A percentile compares a stretch with the other conserved stretches of the same genome.
Conservation (phyloP, 2,329 filamentous ascomycete species). For the Paecilomyces niveus region DNA sequence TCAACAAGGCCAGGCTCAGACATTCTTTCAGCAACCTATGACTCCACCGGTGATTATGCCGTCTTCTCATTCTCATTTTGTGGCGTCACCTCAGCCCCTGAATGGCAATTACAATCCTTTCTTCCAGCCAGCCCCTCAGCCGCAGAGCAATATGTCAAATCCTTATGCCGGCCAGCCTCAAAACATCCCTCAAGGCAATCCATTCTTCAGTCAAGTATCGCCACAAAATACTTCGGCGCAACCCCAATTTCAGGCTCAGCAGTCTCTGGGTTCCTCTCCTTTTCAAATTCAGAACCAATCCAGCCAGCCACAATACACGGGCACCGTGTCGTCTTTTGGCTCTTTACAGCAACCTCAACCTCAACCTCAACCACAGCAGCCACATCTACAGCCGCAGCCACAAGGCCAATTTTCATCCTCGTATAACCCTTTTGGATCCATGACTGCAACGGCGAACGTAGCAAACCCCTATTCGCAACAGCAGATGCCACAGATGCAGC, state of each 20-base stretch:
- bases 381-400: conserved; percentile 5
- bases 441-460: conserved; percentile 16
- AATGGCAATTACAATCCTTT: conserved; percentile 36
- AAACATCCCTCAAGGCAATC: conserved; percentile 20
- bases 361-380: conserved; percentile 15
- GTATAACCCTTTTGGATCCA: conserved; percentile 28
- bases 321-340: conserved; percentile 31
- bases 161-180: conserved; percentile 17
- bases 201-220: conserved; percentile 27
- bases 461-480: conserved; percentile 17
- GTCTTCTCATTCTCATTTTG: conserved; percentile 26
- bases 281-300: not conserved
- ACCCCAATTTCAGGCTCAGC: conserved; percentile 14
- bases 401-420: conserved; percentile 13
- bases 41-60: conserved; percentile 35
- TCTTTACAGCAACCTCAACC: conserved; percentile 23
- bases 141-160: conserved; percentile 15
- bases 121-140: conserved; percentile 29
- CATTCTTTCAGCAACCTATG: conserved; percentile 34
- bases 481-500: conserved; percentile 17
- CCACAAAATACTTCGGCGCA: conserved; percentile 15
- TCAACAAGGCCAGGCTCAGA: conserved; percentile 33
- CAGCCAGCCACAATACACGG: conserved; percentile 26
- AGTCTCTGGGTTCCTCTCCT: conserved; percentile 5
- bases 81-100: conserved; percentile 27